phyloP scores from a whole-genome alignment of 306 rosid species.

The Ormosia emarginata region DNA sequence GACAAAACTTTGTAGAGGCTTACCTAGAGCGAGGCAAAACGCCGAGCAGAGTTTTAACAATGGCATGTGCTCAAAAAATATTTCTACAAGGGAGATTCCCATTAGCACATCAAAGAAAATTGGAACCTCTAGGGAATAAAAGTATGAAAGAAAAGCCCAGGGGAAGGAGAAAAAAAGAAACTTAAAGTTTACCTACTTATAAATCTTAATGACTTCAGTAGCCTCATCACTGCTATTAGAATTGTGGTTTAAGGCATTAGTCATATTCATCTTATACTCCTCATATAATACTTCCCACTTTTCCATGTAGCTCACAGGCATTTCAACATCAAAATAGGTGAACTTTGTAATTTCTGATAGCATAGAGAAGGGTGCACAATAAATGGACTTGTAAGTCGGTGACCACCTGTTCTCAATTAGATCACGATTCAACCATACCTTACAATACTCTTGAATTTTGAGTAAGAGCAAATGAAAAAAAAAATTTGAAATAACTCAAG shows the following conservation, averaged over 20 bases:
- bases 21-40: not conserved
- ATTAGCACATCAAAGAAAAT: not conserved
- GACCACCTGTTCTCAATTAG: not conserved
- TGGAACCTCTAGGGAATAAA: not conserved
- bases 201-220: slow-evolving; percentile 36
- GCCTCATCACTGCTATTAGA: slow-evolving; percentile 23
- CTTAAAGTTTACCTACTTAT: slow-evolving; percentile 40
- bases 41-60: not conserved
- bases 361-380: not conserved
- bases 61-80: not conserved
- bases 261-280: slow-evolving; percentile 46
- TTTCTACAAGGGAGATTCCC: slow-evolving; percentile 23
- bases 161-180: not conserved
- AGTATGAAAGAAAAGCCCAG: not conserved
- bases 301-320: slow-evolving; percentile 26
- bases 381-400: not conserved
- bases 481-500: not conserved
- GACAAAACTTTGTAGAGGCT: not conserved
- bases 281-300: slow-evolving; percentile 40
- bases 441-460: not conserved
- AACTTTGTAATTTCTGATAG: slow-evolving; percentile 51
- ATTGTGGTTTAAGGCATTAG: not conserved
- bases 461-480: not conserved
- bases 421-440: not conserved
- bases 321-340: slow-evolving; percentile 49